A percentile compares a stretch with the other conserved stretches of the same genome.
These are phyloP conservation scores for Linnemannia schmuckeri DNA, from an alignment of 192 early-diverging fungal species.

Conservation along the genomic window DNA sequence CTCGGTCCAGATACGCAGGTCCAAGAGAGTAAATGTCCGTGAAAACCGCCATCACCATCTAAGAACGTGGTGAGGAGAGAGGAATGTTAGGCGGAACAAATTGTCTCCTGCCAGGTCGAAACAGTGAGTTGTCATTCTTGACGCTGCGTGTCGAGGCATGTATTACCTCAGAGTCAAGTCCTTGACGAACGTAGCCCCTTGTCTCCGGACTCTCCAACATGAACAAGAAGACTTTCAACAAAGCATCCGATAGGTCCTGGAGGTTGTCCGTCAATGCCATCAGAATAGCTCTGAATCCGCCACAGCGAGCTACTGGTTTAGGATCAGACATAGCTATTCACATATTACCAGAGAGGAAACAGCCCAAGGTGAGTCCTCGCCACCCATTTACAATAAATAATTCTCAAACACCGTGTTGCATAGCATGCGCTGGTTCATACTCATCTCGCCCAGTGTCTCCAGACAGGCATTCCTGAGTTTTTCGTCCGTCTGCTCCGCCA, in stretches of 20 bases:
- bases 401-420: too few species aligned
- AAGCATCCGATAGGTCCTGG: conserved; percentile 66
- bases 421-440: conserved; percentile 49
- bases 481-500: conserved; percentile 85
- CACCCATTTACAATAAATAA: too few species aligned
- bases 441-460: conserved; percentile 84
- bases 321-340: conserved; percentile 70
- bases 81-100: not conserved
- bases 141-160: not conserved
- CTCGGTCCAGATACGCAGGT: conserved; percentile 71
- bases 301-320: conserved; percentile 67
- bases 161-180: conserved; percentile 81
- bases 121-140: too few species aligned
- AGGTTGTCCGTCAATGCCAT: conserved; percentile 75
- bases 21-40: conserved; percentile 81
- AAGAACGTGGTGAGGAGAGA: not conserved
- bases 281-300: conserved; percentile 79
- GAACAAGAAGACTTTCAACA: conserved; percentile 76
- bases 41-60: conserved; percentile 84
- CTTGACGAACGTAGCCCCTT: conserved; percentile 75
- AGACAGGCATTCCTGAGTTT: conserved; percentile 78
- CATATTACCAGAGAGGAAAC: too few species aligned
- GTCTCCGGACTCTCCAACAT: conserved; percentile 79
- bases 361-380: too few species aligned
- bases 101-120: not conserved